Conservation (phyloP, 2,329 filamentous ascomycete genomes). For the Fusarium palustre region DNA sequence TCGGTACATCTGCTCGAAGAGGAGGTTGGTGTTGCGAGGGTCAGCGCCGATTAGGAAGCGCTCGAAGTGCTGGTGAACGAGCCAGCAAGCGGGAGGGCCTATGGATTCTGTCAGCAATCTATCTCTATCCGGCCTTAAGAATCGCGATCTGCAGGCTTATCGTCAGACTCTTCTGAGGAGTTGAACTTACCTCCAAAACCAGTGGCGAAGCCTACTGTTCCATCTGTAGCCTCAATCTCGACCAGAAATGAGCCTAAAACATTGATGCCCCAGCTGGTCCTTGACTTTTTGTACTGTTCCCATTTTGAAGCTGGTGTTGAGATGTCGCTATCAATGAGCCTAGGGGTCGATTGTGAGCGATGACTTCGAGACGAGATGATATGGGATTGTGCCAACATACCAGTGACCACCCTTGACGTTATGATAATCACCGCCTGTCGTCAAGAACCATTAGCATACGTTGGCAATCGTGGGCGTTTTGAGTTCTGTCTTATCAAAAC, state of each 20-base stretch:
- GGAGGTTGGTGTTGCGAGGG: conserved; percentile 87
- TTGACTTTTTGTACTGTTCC: conserved; percentile 86
- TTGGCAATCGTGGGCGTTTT: neutral
- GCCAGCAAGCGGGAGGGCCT: conserved; percentile 92
- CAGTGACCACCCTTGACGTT: conserved; percentile 83
- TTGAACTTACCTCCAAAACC: conserved; percentile 78
- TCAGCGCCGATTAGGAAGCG: conserved; percentile 91
- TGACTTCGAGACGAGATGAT: neutral
- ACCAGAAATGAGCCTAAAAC: conserved; percentile 92
- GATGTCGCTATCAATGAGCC: conserved; percentile 92
- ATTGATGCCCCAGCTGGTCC: conserved; percentile 96
- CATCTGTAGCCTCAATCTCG: conserved; percentile 88
- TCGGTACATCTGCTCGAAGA: conserved; percentile 98
- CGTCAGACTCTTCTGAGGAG: neutral
- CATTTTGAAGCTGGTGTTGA: conserved; percentile 92
- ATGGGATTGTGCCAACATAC: conserved; percentile 53
- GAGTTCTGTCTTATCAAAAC: neutral
- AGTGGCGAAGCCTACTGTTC: conserved; percentile 93
- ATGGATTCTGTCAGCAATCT: conserved; percentile 17
- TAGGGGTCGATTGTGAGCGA: conserved; percentile 55
- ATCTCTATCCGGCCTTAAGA: neutral
- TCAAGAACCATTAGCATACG: conserved; percentile 4
- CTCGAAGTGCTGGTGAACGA: conserved; percentile 93
- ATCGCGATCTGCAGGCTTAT: neutral
- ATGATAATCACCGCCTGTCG: conserved; percentile 83